Base-by-base conservation (phyloP, 1,139 yeast genomes). In the Candida mesenterica region DNA sequence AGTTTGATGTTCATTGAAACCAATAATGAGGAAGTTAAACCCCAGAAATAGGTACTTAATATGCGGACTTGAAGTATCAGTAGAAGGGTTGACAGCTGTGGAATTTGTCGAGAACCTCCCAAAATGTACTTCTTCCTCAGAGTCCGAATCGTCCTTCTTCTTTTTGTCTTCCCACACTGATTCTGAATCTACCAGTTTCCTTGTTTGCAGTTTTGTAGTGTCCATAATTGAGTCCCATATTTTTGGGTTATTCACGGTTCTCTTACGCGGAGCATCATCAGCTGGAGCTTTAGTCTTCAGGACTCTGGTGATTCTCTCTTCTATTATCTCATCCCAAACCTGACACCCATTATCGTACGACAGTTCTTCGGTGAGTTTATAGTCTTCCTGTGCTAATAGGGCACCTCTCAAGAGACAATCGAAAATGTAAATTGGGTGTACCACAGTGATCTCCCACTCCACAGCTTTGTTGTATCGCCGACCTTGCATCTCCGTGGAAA, bases 371-470 rank as follows among this genome's bases (percentile, higher is more conserved):
- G 45, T 48, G 16, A 66, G 44, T 12, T 45, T 71, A 47, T 75
- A 79, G 36, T 70, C 68, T 15, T 63, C 60, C 33, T 64, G 66
- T 19, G 72, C 74, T 33, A 87, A 55, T 2, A 77, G 65, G 0
- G 87, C 88, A 3, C 75, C 77, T 42, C 95, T 63, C 30, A 67
- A 62, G 3, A 77, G 53, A 31, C 86, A 77, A 53, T 86, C 87
- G 15, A 72, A 49, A 3, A 89, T 57, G 94, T 95, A 89, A 34
- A 75, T 60, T 0, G 94, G 92, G 52, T 84, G 89, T 3, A 87
- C 76, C 1, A 80, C 72, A 1, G 86, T 83, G 3, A 80, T 74
- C 4, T 66, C 67, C 90, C 92, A 82, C 49, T 78, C 79, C 5
- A 67, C 39, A 1, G 92, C 89, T 53, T 75, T 80, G 19, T 62